Evolutionary conservation across 495 filamentous ascomycete genomes (phyloP).

Genomic region (Sphaerosporella brunnea): DNA sequence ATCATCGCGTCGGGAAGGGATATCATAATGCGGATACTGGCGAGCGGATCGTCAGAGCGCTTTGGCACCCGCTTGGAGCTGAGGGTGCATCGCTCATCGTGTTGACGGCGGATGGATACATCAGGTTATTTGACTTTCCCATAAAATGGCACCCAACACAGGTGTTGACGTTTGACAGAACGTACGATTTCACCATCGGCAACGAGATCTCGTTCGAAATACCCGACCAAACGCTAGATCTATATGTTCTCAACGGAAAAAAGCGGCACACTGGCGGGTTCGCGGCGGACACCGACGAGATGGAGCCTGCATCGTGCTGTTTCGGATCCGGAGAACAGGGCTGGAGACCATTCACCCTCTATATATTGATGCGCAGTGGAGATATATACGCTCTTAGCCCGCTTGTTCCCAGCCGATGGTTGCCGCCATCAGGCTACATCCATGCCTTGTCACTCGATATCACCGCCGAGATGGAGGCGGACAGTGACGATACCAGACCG

Average conservation of each 20-base stretch:
- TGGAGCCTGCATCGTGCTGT: slow-evolving; percentile 24
- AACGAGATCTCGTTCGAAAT: slow-evolving; percentile 17
- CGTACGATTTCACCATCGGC: slow-evolving; percentile 21
- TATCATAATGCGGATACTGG: slow-evolving; percentile 9
- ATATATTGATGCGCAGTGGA: slow-evolving; percentile 24
- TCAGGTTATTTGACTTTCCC: too few species aligned
- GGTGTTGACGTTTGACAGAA: too few species aligned
- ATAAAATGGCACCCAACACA: too few species aligned
- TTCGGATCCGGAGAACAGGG: slow-evolving; percentile 18
- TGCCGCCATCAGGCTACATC: slow-evolving; percentile 17
- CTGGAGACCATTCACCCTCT: slow-evolving; percentile 25
- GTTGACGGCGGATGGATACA: slow-evolving; percentile 19
- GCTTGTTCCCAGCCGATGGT: slow-evolving; percentile 24
- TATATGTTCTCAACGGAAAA: slow-evolving; percentile 15
- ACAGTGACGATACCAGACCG: slow-evolving; percentile 11
- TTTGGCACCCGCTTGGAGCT: slow-evolving; percentile 26
- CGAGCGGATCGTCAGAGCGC: slow-evolving; percentile 15
- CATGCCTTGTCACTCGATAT: slow-evolving; percentile 22
- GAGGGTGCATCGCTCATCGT: slow-evolving; percentile 24
- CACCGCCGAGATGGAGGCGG: slow-evolving; percentile 17
- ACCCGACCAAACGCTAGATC: slow-evolving; percentile 20
- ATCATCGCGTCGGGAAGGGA: slow-evolving; percentile 14
- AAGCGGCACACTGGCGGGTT: slow-evolving; percentile 15
- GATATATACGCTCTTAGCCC: slow-evolving; percentile 24
- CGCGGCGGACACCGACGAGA: slow-evolving; percentile 15